Percentiles rank a stretch among this genome's conserved stretches.
These are phyloP conservation scores for Hyphodiscus sp. DNA, from an alignment of 2,329 filamentous ascomycete species.

Conservation along the genomic window DNA sequence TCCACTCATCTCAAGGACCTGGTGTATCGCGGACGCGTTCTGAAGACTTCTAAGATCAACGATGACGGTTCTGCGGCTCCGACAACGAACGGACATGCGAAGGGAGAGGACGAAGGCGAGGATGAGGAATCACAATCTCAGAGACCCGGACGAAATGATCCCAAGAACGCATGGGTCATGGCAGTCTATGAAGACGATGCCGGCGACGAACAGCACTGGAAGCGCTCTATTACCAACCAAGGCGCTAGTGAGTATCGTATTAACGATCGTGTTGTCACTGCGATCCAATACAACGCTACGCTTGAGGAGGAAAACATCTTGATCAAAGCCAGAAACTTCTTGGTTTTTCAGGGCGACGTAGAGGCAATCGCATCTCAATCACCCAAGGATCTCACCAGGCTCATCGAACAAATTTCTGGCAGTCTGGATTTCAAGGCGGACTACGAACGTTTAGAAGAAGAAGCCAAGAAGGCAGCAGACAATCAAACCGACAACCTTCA, in stretches of 20 bases:
- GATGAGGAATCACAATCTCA: slow-evolving; percentile 55
- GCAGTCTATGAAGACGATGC: slow-evolving; percentile 97
- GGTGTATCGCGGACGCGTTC: slow-evolving; percentile 89
- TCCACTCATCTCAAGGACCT: slow-evolving; percentile 91
- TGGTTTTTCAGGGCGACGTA: slow-evolving; percentile 97
- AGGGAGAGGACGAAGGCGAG: slow-evolving; percentile 50
- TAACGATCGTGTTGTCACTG: slow-evolving; percentile 83
- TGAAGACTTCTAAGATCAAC: slow-evolving; percentile 88
- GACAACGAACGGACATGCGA: slow-evolving; percentile 52
- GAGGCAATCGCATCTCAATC: slow-evolving; percentile 95
- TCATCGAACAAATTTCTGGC: slow-evolving; percentile 97
- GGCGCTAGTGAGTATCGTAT: slow-evolving; percentile 95
- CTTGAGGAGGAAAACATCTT: slow-evolving; percentile 92
- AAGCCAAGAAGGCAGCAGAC: slow-evolving; percentile 80
- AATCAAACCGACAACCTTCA: slow-evolving; percentile 85
- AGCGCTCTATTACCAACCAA: slow-evolving; percentile 81
- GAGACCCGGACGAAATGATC: slow-evolving; percentile 68
- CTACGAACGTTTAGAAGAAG: slow-evolving; percentile 83
- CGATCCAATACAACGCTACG: slow-evolving; percentile 87
- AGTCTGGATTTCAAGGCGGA: slow-evolving; percentile 91
- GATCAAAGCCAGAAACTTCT: slow-evolving; percentile 95
- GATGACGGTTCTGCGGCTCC: slow-evolving; percentile 67
- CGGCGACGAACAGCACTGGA: slow-evolving; percentile 92
- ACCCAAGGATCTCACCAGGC: slow-evolving; percentile 81
- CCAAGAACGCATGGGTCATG: slow-evolving; percentile 97